Evolutionary conservation across 2,329 filamentous ascomycete genomes (phyloP).

Genomic region (Xylaria sp.): DNA sequence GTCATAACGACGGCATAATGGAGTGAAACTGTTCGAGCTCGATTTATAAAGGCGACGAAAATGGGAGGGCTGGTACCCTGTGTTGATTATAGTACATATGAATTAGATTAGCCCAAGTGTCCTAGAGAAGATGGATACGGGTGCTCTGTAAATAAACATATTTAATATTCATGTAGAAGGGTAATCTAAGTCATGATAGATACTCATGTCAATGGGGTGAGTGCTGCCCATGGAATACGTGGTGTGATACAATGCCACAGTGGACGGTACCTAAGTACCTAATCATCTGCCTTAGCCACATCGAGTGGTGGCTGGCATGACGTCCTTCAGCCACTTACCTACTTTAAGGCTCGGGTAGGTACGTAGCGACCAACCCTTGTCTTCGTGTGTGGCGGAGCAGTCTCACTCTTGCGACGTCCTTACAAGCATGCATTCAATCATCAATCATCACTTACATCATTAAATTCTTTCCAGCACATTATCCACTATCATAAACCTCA

Average conservation of each 20-base stretch:
- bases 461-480: background rate
- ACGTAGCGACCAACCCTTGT: background rate
- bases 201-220: background rate
- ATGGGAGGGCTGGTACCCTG: background rate
- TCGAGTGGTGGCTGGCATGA: background rate
- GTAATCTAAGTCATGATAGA: background rate
- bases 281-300: background rate
- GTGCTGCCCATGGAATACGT: background rate
- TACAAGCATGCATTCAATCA: background rate
- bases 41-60: background rate
- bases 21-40: background rate
- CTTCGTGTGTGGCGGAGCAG: slow-evolving; percentile 25
- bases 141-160: background rate
- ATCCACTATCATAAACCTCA: background rate
- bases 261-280: too few relatives aligned
- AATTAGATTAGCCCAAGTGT: background rate
- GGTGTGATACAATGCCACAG: background rate
- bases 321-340: background rate
- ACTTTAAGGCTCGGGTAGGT: background rate
- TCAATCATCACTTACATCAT: background rate
- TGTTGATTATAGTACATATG: background rate
- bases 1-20: slow-evolving; percentile 31
- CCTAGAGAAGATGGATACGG: background rate
- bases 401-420: slow-evolving; percentile 2
- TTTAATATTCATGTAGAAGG: background rate